Base-by-base conservation (phyloP, 345 rosid species). In the Salix viminalis region DNA sequence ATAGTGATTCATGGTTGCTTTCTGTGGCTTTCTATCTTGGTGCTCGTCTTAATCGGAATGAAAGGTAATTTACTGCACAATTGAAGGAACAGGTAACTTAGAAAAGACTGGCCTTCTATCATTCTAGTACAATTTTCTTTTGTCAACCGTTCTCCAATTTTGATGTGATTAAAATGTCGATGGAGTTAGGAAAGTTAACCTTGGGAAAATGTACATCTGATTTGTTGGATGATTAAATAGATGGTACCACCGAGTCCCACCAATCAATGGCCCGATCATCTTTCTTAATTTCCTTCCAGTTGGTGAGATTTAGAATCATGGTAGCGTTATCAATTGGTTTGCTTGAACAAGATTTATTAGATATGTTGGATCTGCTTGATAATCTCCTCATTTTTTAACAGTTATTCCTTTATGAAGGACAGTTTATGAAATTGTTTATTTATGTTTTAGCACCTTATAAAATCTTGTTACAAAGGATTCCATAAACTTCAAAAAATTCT, bases 1-100 rank as follows among this genome's bases (percentile, higher is more conserved):
- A 96, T 73, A 92, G 97, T 78, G 99, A 96, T 80, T 93, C 95
- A 11, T 96, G 99, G 99, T 84, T 96, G 91, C 91, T 96, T 83
- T 94, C 98, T 75, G 97, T 96, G 77, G 90, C 98, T 70, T 96
- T 96, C 89, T 94, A 94, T 83, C 86, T 91, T 64, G 99, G 98
- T 70, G 98, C 98, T 56, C 95, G 94, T 2, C 97, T 96, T 83
- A 92, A 90, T 74, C 89, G 97, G 72, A 91, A 87, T 56, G 97
- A 93, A 70, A 92, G 99, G 98, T 96, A 86, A 16, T 21, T 48
- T 71, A n/a, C 24, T 14, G 64, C 54, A 32, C 10, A 74, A 30
- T 65, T 65, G 65, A 1, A 30, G 28, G 34, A 3, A 10, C 36
- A 52, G 1, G 26, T 48, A 34, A 34, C 5, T 34, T 34, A 34